Base-by-base conservation (phyloP, 306 rosid genomes). In the Vachellia collinsii region DNA sequence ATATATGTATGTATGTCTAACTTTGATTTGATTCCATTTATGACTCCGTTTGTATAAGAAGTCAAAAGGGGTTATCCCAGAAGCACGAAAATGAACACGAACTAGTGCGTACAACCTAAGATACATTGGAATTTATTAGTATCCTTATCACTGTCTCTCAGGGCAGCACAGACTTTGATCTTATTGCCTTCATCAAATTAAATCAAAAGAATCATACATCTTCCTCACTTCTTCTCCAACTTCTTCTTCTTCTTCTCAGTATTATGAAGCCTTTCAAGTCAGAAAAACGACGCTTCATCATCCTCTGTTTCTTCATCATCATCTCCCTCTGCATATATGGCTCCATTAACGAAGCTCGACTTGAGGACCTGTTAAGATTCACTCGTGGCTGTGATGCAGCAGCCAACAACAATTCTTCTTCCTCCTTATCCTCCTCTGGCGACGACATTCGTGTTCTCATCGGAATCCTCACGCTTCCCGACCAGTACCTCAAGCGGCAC, bases 401-500 rank as follows among this genome's bases (percentile, higher is more conserved):
- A 29, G 17, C 81, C 56, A 70, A 81, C 80, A 70, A 81, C 81
- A 7, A 20, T 67, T 38, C 77, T 76, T 13, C 43, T 7, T 14
- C 58, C 1, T 46, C 79, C 54, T 48, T 84, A 19, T 48, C 84
- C 10, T 61, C 61, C 11, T 6, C 29, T 10, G 74, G 67, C 0
- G 81, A 82, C 2, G 92, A 89, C 6, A 86, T 89, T 14, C 83
- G 99, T 29, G 84, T 95, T 22, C 94, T 95, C 74, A 86, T 95
- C 69, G 94, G 97, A 46, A 83, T 95, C 46, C 93, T 90, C 46
- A 95, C 99, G 1, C 94, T 93, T 20, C 96, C 99, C 5, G 99
- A 95, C 85, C 99, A 95, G 29, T 91, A 95, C 93, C 87, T 88
- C 2, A 88, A 91, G 5, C 97, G 99, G n/a, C 91, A 95, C 88